These are phyloP conservation scores for Wickerhamiella allomyrinae DNA, from an alignment of 805 yeast species.

Conservation along the genomic window DNA sequence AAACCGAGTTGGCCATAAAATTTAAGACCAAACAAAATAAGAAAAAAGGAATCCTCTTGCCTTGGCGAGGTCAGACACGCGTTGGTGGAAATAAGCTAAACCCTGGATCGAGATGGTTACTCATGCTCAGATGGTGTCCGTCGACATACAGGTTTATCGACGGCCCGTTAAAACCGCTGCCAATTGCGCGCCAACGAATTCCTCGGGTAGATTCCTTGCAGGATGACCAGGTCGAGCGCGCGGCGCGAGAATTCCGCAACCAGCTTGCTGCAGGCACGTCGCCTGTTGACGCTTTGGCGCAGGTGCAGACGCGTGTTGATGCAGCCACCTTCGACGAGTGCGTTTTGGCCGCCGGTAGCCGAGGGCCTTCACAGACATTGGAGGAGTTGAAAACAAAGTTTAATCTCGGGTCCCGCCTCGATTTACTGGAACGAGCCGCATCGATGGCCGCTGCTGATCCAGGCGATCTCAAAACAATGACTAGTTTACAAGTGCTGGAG, in stretches of 20 bases:
- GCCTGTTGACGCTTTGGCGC: neutral
- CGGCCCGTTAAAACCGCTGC: neutral
- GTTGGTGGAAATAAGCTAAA: too few relatives aligned
- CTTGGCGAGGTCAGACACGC: too few relatives aligned
- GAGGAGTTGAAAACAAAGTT: neutral
- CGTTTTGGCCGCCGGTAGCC: neutral
- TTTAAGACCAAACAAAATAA: too few relatives aligned
- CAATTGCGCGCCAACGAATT: constrained; percentile 2
- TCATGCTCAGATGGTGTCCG: constrained; percentile 4
- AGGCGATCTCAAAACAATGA: neutral
- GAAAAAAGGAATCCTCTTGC: too few relatives aligned
- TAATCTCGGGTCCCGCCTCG: neutral
- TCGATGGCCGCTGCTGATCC: neutral
- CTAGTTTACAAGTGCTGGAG: neutral
- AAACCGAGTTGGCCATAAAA: too few relatives aligned
- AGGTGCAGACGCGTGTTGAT: neutral
- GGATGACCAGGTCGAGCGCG: neutral
- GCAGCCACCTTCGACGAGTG: constrained; percentile 1
- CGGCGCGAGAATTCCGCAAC: neutral
- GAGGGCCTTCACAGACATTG: neutral
- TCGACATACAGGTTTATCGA: neutral
- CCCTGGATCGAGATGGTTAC: too few relatives aligned
- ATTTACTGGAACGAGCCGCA: neutral
- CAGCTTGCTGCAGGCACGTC: neutral
- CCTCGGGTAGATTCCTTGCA: constrained; percentile 8